These are phyloP conservation scores for Petrea volubilis DNA, from an alignment of 257 asterid species.

Conservation along the genomic window DNA sequence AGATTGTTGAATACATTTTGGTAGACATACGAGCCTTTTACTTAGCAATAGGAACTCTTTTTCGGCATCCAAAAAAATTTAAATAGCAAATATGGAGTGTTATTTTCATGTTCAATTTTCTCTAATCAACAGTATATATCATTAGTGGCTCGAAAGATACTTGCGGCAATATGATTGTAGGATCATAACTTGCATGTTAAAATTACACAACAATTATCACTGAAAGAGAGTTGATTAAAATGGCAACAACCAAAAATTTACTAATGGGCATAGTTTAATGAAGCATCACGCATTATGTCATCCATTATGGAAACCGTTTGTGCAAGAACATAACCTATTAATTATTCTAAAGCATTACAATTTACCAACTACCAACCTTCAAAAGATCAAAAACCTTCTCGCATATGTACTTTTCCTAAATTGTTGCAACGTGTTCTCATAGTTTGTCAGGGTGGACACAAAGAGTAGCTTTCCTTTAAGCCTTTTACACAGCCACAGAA, in stretches of 20 bases:
- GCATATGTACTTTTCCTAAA: slow-evolving; percentile 85
- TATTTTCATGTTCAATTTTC: background rate
- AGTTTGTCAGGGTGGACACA: slow-evolving; percentile 96
- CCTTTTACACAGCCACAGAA: slow-evolving; percentile 78
- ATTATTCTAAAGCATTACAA: slow-evolving; percentile 6
- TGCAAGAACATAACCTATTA: background rate
- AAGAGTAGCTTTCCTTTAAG: slow-evolving; percentile 92
- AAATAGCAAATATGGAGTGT: background rate
- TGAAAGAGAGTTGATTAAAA: background rate
- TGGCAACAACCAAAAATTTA: background rate
- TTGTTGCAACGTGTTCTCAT: slow-evolving; percentile 91
- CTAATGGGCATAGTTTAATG: background rate
- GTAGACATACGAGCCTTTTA: background rate
- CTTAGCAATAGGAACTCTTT: no score
- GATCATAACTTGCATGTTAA: no score
- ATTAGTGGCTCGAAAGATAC: no score
- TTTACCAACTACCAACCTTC: slow-evolving; percentile 57
- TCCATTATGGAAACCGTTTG: background rate
- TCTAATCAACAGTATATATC: background rate
- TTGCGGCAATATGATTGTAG: no score
- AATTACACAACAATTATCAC: no score
- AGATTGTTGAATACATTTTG: background rate
- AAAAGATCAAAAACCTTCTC: slow-evolving; percentile 98
- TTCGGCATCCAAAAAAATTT: no score
- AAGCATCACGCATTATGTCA: background rate